These are phyloP conservation scores for Oryza longistaminata DNA, from an alignment of 176 grass and related monocot species.

Conservation along the genomic window DNA sequence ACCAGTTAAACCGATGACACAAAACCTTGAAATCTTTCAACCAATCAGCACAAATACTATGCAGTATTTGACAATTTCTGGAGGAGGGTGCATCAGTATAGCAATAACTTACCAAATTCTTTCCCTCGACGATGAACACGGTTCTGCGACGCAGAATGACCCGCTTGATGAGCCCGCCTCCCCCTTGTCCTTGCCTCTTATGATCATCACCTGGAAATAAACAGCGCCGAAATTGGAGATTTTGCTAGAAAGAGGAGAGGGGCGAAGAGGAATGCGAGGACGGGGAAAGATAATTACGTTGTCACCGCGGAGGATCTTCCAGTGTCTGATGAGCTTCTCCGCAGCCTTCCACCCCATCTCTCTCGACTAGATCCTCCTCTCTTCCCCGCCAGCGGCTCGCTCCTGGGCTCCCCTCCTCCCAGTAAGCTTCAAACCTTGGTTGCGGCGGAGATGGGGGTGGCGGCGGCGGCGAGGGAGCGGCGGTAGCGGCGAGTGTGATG, in stretches of 20 bases:
- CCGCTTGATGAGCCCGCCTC: conserved; percentile 82
- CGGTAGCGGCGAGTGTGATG: background rate
- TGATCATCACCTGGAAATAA: conserved; percentile 80
- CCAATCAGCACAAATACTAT: background rate
- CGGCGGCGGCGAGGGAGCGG: background rate
- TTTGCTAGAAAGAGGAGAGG: background rate
- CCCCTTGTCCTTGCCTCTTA: conserved; percentile 89
- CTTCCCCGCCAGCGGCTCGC: background rate
- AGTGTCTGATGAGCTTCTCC: conserved; percentile 76
- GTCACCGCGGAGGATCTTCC: conserved; percentile 91
- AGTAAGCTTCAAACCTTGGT: background rate
- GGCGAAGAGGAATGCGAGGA: background rate
- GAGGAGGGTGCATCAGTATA: background rate
- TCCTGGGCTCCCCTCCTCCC: background rate
- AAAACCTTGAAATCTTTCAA: background rate
- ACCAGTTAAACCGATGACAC: background rate
- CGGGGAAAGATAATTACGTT: conserved; percentile 44
- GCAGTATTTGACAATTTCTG: background rate
- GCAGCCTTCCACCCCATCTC: conserved; percentile 88
- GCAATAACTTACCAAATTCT: conserved; percentile 69
- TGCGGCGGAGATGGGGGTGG: background rate
- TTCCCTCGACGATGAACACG: conserved; percentile 91
- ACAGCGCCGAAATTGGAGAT: background rate
- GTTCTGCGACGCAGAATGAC: conserved; percentile 93
- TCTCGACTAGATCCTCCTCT: conserved; percentile 1